Evolutionary conservation across 768 basidiomycete genomes (phyloP), one percentile per base, ranked within the genome.

Genomic region (Tylopilus subfusipes): DNA sequence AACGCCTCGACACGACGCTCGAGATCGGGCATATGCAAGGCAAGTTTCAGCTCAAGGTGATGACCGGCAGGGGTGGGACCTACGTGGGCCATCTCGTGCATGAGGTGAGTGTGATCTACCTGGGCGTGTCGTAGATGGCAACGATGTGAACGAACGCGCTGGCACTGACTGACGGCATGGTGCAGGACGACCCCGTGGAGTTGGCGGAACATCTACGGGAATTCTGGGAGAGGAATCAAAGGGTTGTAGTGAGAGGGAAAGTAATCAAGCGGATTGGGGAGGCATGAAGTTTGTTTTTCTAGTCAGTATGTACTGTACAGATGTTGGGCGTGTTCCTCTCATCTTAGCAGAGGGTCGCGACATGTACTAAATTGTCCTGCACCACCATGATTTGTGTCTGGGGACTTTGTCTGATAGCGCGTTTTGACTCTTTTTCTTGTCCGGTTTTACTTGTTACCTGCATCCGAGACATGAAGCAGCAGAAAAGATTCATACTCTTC

Each of bases 21-120:
- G 97, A 96, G 88, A 93, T 98, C 47, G 97, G 89, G 1, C 93
- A 95, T 66, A 95, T 96, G 93, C 92, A 87, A 68, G 91, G 87
- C 64, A 98, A 97, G 69, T 99, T 98, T 72, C 96, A 98, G 72
- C 79, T 98, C 68, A 86, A 81, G 22, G 93, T 99, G 34, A 80
- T 96, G 55, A 46, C 12, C 3, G 60, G 61, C 1, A 81, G 84
- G 10, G 84, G 85, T 31, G 55, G 60, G n/a, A 14, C 52, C 8
- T 18, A 40, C 18, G 91, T 92, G 1, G 96, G 97, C 0, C 97
- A 99, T 66, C 90, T 97, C 76, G 67, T 99, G 22, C 96, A 98
- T 43, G 96, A 98, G 79, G 93, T 93, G 51, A 42, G 81, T 67
- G 13, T 21, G 18, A 19, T 52, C 29, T 21, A 9, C 19, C 11